Conservation (phyloP, 2,329 filamentous ascomycete genomes). For the Domatiomyces catenatus region DNA sequence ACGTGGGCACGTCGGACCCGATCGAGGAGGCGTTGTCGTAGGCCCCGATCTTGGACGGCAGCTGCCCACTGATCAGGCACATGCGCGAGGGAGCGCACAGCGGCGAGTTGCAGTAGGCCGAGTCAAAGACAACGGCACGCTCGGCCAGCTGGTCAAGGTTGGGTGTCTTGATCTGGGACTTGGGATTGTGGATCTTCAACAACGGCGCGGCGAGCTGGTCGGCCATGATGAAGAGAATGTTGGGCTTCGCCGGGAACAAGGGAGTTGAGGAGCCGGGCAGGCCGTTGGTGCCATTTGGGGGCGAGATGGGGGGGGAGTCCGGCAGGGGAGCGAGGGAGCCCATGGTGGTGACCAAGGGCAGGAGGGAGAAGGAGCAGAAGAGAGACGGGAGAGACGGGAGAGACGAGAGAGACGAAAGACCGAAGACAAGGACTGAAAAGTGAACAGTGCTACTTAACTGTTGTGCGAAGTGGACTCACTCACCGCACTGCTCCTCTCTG, state of each 20-base stretch:
- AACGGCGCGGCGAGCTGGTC: slow-evolving; percentile 85
- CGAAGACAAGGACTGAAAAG: not conserved
- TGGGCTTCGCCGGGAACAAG: slow-evolving; percentile 37
- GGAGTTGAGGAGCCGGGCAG: slow-evolving; percentile 15
- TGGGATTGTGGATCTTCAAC: slow-evolving; percentile 78
- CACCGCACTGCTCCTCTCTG: no score
- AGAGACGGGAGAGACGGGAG: not conserved
- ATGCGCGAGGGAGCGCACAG: slow-evolving; percentile 86
- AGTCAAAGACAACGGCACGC: slow-evolving; percentile 77
- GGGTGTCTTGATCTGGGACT: slow-evolving; percentile 82
- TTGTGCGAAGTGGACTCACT: not conserved
- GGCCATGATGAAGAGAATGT: slow-evolving; percentile 90
- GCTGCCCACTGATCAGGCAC: slow-evolving; percentile 82
- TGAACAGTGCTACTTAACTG: not conserved
- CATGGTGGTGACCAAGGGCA: slow-evolving; percentile 5
- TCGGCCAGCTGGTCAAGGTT: slow-evolving; percentile 72
- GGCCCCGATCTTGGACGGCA: slow-evolving; percentile 80
- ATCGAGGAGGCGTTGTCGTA: slow-evolving; percentile 86
- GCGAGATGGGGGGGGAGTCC: slow-evolving; percentile 14
- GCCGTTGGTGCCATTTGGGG: slow-evolving; percentile 16
- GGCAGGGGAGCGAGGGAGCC: slow-evolving; percentile 11
- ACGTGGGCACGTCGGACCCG: slow-evolving; percentile 70
- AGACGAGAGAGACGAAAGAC: not conserved
- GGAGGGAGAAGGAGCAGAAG: not conserved
- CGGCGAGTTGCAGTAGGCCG: slow-evolving; percentile 84